A percentile compares a stretch with the other conserved stretches of the same genome.
These are phyloP conservation scores for Naganishia sp. DNA, from an alignment of 1,284 basidiomycete species.

Conservation along the genomic window DNA sequence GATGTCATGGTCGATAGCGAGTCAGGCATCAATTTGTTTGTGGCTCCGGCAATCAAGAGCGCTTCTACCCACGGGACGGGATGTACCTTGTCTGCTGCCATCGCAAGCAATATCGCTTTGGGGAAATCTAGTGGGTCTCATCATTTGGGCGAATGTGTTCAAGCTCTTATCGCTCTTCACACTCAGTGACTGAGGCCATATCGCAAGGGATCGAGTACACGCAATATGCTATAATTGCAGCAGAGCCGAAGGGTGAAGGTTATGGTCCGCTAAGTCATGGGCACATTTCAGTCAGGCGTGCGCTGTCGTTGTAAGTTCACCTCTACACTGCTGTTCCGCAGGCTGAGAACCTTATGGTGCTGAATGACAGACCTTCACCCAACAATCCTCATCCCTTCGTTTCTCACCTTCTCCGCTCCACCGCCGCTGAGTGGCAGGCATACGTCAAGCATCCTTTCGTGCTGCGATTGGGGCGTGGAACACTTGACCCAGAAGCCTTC, in stretches of 20 bases:
- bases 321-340: neutral
- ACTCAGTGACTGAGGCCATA: constrained; percentile 63
- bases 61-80: constrained; percentile 88
- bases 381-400: constrained; percentile 70
- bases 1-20: constrained; percentile 66
- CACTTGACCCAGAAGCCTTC: constrained; percentile 67
- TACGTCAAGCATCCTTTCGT: constrained; percentile 83
- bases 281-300: constrained; percentile 61
- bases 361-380: constrained; percentile 59
- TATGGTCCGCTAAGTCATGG: constrained; percentile 86
- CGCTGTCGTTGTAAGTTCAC: constrained; percentile 63
- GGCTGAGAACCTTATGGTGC: neutral
- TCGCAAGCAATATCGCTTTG: constrained; percentile 68
- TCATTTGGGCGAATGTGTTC: neutral
- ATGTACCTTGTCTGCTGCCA: constrained; percentile 83
- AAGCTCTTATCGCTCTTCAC: neutral
- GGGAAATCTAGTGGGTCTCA: constrained; percentile 58
- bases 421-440: constrained; percentile 64
- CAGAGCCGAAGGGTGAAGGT: constrained; percentile 71
- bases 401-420: constrained; percentile 65
- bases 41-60: constrained; percentile 67
- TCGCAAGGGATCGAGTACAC: constrained; percentile 69
- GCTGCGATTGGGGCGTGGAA: constrained; percentile 69
- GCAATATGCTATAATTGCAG: constrained; percentile 72
- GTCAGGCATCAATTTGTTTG: constrained; percentile 58